Conservation (phyloP, 768 basidiomycete genomes). For the Lactarius sp. region DNA sequence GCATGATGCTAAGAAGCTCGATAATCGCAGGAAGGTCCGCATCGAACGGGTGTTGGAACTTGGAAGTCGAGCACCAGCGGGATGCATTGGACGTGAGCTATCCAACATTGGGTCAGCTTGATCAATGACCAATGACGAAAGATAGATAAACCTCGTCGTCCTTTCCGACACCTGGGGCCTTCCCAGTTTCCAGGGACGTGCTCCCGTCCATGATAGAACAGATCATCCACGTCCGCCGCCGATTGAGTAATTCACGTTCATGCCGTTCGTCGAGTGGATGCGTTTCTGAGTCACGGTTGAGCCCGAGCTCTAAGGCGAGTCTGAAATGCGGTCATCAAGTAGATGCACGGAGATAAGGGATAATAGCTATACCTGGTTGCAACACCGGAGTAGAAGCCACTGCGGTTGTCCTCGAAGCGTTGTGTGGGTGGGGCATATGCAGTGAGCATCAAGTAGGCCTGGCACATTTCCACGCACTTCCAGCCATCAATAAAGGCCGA, state of each 20-base stretch:
- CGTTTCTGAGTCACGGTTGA: conserved; percentile 48
- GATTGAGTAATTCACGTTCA: conserved; percentile 62
- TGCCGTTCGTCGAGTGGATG: conserved; percentile 45
- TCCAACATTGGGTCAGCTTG: conserved; percentile 32
- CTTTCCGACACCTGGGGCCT: conserved; percentile 58
- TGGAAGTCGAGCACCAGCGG: conserved; percentile 28
- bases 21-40: conserved; percentile 31
- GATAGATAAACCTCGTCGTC: conserved; percentile 52
- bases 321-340: conserved; percentile 32
- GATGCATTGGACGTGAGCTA: conserved; percentile 33
- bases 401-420: conserved; percentile 65
- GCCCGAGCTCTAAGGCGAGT: conserved; percentile 66
- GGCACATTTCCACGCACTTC: conserved; percentile 70
- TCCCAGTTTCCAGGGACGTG: conserved; percentile 71
- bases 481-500: conserved; percentile 55
- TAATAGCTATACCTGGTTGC: conserved; percentile 48
- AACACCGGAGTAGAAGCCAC: conserved; percentile 68
- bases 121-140: conserved; percentile 29
- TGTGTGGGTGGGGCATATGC: conserved; percentile 58
- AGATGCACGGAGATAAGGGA: neutral
- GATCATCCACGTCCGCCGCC: conserved; percentile 69
- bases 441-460: conserved; percentile 67
- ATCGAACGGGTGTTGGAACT: conserved; percentile 31
- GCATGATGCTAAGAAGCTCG: conserved; percentile 33
- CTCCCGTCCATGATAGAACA: conserved; percentile 74